Evolutionary conservation across 2,329 filamentous ascomycete genomes (phyloP).

Genomic region (Trichophyton rubrum): DNA sequence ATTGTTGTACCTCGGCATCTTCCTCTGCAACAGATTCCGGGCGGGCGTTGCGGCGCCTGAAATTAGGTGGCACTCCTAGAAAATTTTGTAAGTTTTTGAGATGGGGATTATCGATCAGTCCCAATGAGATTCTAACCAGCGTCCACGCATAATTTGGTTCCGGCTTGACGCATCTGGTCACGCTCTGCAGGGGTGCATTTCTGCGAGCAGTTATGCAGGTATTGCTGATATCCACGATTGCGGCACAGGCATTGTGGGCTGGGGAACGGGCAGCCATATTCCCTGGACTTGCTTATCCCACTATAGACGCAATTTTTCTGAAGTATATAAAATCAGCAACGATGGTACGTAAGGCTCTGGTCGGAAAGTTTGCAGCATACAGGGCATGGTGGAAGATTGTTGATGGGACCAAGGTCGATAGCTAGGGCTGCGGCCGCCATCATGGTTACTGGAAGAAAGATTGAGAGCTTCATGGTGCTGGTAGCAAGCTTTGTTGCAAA

Average conservation of each 20-base stretch:
- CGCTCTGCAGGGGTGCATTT: conserved; percentile 7
- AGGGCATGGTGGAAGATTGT: conserved; percentile 3
- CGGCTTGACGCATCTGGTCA: conserved; percentile 6
- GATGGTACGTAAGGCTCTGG: background rate
- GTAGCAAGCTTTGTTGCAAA: background rate
- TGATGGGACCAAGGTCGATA: conserved; percentile 5
- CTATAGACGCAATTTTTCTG: conserved; percentile 10
- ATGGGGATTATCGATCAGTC: background rate
- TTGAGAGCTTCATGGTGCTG: background rate
- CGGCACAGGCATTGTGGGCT: conserved; percentile 10
- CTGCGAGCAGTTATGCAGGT: conserved; percentile 6
- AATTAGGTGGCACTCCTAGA: background rate
- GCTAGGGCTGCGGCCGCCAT: conserved; percentile 1
- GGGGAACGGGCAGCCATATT: conserved; percentile 6
- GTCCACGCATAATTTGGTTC: conserved; percentile 8
- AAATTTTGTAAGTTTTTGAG: background rate
- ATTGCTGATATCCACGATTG: conserved; percentile 7
- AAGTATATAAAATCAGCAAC: background rate
- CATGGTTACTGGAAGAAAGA: background rate
- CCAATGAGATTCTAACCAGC: conserved; percentile 2
- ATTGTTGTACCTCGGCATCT: conserved; percentile 26
- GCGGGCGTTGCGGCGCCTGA: background rate
- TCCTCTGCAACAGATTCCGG: background rate
- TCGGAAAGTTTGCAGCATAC: background rate
- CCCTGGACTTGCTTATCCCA: conserved; percentile 1